Conservation (phyloP, 805 yeast genomes). For the Kockiozyma suomiensis region DNA sequence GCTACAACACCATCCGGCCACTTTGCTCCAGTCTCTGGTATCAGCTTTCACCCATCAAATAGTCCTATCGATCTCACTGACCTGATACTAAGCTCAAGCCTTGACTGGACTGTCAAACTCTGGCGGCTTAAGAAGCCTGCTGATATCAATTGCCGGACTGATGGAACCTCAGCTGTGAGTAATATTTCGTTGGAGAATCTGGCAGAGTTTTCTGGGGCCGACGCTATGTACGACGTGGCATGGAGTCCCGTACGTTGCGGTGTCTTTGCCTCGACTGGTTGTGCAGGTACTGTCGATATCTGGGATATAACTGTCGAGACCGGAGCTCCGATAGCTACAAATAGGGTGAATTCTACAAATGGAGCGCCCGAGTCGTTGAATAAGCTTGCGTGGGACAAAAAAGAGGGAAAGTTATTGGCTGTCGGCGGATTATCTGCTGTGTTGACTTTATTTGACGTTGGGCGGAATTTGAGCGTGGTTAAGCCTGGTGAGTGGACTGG, state of each 20-base stretch:
- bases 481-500: slow-evolving; percentile 26
- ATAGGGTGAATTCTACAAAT: slow-evolving; percentile 22
- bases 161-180: not conserved
- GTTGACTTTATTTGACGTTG: slow-evolving; percentile 40
- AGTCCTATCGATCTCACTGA: slow-evolving; percentile 38
- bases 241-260: slow-evolving; percentile 45
- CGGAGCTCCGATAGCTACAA: slow-evolving; percentile 38
- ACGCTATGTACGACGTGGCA: slow-evolving; percentile 43
- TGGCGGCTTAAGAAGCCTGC: slow-evolving; percentile 38
- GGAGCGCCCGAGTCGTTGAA: slow-evolving; percentile 34
- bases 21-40: slow-evolving; percentile 43
- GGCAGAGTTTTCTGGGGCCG: slow-evolving; percentile 37
- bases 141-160: not conserved
- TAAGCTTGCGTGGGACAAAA: slow-evolving; percentile 41
- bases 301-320: slow-evolving; percentile 45
- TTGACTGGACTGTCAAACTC: slow-evolving; percentile 46
- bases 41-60: slow-evolving; percentile 38
- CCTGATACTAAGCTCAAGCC: slow-evolving; percentile 40
- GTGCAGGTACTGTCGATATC: slow-evolving; percentile 43
- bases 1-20: slow-evolving; percentile 40
- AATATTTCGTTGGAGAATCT: slow-evolving; percentile 32
- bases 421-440: slow-evolving; percentile 43
- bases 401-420: slow-evolving; percentile 37
- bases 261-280: slow-evolving; percentile 45
- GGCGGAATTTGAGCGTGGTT: slow-evolving; percentile 24